phyloP scores from a whole-genome alignment of 768 basidiomycete species.

The Amanita rubescens region DNA sequence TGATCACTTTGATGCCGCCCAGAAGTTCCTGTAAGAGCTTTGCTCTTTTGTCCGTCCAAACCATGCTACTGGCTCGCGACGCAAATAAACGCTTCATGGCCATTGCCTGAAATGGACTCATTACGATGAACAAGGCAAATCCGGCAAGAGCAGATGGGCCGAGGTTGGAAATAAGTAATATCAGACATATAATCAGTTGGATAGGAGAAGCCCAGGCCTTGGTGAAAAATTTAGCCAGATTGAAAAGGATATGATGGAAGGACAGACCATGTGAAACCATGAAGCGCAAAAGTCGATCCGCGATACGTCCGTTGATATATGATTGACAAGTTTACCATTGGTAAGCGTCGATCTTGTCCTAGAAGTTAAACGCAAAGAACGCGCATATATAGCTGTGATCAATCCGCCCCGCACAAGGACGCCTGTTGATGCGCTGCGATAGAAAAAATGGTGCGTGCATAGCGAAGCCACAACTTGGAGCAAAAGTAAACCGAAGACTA shows the following conservation, averaged over 20 bases:
- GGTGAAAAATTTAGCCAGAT: constrained; percentile 1
- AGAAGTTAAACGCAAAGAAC: constrained; percentile 67
- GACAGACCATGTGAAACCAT: constrained; percentile 66
- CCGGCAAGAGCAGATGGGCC: constrained; percentile 55
- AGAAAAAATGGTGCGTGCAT: constrained; percentile 79
- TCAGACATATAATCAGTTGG: constrained; percentile 70
- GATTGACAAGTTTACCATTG: constrained; percentile 87
- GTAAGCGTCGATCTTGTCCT: constrained; percentile 74
- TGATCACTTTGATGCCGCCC: constrained; percentile 87
- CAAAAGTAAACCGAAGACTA: constrained; percentile 59
- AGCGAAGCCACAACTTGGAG: constrained; percentile 64
- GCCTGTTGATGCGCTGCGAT: constrained; percentile 63
- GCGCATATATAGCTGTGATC: constrained; percentile 80
- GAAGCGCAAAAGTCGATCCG: constrained; percentile 84
- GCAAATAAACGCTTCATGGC: constrained; percentile 70
- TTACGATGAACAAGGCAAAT: constrained; percentile 55
- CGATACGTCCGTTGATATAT: constrained; percentile 89
- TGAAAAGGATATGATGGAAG: neutral
- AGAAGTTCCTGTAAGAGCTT: constrained; percentile 87
- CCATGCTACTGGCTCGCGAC: constrained; percentile 68
- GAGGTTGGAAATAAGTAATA: constrained; percentile 66
- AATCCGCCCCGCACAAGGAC: constrained; percentile 79
- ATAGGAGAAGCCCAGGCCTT: constrained; percentile 68
- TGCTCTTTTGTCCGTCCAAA: constrained; percentile 86
- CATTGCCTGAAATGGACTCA: constrained; percentile 64